Evolutionary conservation across 1,284 basidiomycete genomes (phyloP).

Genomic region (Leucocoprinus gongylophorus): DNA sequence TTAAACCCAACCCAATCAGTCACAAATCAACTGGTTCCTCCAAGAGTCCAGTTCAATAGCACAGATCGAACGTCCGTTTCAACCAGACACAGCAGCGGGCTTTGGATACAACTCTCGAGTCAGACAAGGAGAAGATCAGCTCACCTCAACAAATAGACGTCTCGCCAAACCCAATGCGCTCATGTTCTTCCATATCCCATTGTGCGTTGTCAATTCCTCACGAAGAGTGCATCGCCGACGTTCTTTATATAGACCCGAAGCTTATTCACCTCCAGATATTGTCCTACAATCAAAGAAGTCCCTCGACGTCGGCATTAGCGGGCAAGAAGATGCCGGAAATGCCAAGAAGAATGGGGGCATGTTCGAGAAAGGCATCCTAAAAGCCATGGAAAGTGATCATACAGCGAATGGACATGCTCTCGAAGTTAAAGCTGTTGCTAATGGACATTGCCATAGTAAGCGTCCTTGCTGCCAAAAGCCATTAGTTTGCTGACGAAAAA

Average conservation of each 20-base stretch:
- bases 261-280: conserved; percentile 51
- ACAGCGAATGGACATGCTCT: conserved; percentile 40
- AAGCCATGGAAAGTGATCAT: conserved; percentile 59
- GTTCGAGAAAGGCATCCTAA: conserved; percentile 71
- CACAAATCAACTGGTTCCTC: conserved; percentile 85
- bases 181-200: conserved; percentile 94
- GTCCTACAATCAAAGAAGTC: conserved; percentile 48
- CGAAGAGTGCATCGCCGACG: conserved; percentile 6
- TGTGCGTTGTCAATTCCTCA: conserved; percentile 44
- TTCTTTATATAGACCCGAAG: conserved; percentile 45
- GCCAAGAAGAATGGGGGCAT: conserved; percentile 74
- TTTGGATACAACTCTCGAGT: conserved; percentile 57
- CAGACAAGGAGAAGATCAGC: conserved; percentile 41
- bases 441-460: conserved; percentile 81
- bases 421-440: conserved; percentile 80
- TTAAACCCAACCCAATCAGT: conserved; percentile 27
- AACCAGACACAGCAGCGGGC: conserved; percentile 66
- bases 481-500: conserved; percentile 3
- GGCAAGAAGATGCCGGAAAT: conserved; percentile 53
- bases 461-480: conserved; percentile 13
- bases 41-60: conserved; percentile 67
- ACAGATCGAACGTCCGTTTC: conserved; percentile 74
- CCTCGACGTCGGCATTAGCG: conserved; percentile 62
- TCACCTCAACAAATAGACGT: conserved; percentile 45
- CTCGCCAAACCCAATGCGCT: conserved; percentile 87